These are phyloP conservation scores for Tuber calosporum DNA, from an alignment of 495 filamentous ascomycete species.

Conservation along the genomic window DNA sequence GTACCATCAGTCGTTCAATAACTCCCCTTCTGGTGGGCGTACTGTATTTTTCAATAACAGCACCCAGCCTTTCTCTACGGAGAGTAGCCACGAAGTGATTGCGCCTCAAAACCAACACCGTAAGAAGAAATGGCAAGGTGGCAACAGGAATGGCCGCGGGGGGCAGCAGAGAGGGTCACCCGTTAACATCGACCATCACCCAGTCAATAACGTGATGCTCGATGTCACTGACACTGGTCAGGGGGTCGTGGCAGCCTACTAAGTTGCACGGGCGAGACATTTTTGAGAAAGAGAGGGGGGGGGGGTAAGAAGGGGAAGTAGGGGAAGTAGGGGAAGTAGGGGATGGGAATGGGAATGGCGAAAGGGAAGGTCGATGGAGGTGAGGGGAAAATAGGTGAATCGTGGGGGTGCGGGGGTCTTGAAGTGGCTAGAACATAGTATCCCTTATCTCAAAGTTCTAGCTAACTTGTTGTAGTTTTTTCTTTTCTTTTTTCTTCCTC, in stretches of 20 bases:
- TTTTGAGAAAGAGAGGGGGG: background rate
- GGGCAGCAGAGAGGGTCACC: background rate
- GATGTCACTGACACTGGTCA: background rate
- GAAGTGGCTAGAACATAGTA: conserved; percentile 5
- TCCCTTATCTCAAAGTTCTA: background rate
- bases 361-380: background rate
- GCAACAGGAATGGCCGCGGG: background rate
- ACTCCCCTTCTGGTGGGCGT: conserved; percentile 16
- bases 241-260: background rate
- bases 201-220: background rate
- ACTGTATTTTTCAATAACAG: conserved; percentile 16
- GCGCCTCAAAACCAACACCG: conserved; percentile 17
- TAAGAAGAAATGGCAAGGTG: conserved; percentile 23
- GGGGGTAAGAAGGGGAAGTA: too few relatives aligned
- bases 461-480: background rate
- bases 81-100: conserved; percentile 26
- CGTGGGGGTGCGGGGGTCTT: conserved; percentile 1
- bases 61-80: conserved; percentile 16
- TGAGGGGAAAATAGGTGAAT: background rate
- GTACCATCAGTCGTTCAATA: conserved; percentile 18
- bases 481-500: background rate
- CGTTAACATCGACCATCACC: background rate
- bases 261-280: background rate
- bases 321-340: background rate
- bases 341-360: background rate